Evolutionary conservation across 148 eudicot species (phyloP).

Genomic region (Arbutus unedo): DNA sequence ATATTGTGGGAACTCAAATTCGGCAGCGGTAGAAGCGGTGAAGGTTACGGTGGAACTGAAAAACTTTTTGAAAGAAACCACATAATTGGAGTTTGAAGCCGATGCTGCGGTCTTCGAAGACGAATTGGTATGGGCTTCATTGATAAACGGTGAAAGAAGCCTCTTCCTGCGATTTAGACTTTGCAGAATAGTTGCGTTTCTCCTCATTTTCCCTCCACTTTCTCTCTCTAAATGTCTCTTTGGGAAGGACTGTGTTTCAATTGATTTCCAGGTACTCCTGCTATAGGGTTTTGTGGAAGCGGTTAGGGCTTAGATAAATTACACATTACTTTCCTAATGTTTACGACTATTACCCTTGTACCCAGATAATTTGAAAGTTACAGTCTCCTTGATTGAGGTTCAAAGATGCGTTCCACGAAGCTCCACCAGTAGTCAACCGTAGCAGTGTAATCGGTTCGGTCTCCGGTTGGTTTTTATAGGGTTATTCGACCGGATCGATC

Average conservation of each 20-base stretch:
- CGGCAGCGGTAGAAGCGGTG: neutral
- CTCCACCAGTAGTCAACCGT: no score
- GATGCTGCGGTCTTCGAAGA: neutral
- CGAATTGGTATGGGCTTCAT: constrained; percentile 1
- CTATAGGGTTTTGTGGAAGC: no score
- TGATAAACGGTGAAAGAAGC: neutral
- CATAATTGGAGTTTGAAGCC: neutral
- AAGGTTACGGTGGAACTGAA: neutral
- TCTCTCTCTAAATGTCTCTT: neutral
- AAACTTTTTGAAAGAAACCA: neutral
- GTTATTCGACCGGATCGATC: no score
- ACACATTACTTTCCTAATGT: no score
- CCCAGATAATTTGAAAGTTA: no score
- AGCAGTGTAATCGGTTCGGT: no score
- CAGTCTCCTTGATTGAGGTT: no score
- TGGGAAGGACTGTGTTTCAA: neutral
- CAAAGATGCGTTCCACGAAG: no score
- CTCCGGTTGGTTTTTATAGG: no score
- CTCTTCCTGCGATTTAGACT: neutral
- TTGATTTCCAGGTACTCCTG: no score
- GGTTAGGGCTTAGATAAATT: no score
- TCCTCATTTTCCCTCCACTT: neutral
- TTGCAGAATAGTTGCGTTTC: neutral
- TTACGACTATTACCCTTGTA: no score
- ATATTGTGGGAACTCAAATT: neutral